Conservation (phyloP, 805 yeast species). For the Kodamaea nitidulidarum region DNA sequence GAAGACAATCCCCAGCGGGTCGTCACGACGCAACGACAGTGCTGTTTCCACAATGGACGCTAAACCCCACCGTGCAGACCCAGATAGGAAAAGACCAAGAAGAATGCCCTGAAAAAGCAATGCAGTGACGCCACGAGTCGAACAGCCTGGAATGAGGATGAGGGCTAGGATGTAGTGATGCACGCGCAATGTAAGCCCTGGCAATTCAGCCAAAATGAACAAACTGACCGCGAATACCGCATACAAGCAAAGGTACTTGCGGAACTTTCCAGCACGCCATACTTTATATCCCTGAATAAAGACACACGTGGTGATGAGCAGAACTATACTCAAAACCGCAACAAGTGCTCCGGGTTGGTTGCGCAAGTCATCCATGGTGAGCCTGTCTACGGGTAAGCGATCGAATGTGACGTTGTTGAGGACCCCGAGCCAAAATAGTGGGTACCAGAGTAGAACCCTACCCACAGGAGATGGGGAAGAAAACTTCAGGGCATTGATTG, state of each 20-base stretch:
- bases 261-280: constrained; percentile 74
- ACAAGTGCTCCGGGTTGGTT: constrained; percentile 73
- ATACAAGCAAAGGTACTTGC: constrained; percentile 56
- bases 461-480: constrained; percentile 32
- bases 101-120: constrained; percentile 79
- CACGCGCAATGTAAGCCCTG: constrained; percentile 69
- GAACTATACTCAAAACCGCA: constrained; percentile 53
- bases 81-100: constrained; percentile 76
- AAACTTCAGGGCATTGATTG: no score
- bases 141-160: constrained; percentile 77
- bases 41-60: constrained; percentile 84
- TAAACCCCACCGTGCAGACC: constrained; percentile 89
- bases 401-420: constrained; percentile 87
- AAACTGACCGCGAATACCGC: constrained; percentile 40
- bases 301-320: constrained; percentile 48
- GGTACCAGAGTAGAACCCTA: constrained; percentile 62
- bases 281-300: constrained; percentile 70
- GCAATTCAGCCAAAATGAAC: constrained; percentile 45
- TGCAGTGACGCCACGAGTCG: constrained; percentile 67
- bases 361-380: constrained; percentile 66
- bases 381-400: constrained; percentile 79
- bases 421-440: constrained; percentile 78
- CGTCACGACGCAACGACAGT: constrained; percentile 62
- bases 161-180: constrained; percentile 80
- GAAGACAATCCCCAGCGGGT: constrained; percentile 52